Evolutionary conservation across 2,329 filamentous ascomycete species (phyloP), one percentile per base, ranked within the genome.

Genomic region (Phaeosphaeria sp.): DNA sequence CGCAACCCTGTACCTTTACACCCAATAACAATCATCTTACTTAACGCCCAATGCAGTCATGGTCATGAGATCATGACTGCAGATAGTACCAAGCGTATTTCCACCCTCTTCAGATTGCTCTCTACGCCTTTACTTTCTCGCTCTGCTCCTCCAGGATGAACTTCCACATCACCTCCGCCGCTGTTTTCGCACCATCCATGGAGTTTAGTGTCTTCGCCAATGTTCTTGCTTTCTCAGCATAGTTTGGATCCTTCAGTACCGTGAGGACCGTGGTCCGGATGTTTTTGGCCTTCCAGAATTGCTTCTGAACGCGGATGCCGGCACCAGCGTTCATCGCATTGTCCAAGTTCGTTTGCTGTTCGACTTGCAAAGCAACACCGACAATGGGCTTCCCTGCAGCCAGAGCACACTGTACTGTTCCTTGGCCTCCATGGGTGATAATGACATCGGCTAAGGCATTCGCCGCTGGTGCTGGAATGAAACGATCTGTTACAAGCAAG

Each of bases 311-410:
- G 3, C 72, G 67, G 13, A 74, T 64, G 22, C 68, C 72, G 15
- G 71, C 72, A 17, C 69, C 71, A 15, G 64, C 65, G 54, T 74
- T 67, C 72, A 74, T 74, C 1, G 69, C 71, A 33, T 74, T 74
- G 52, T 74, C 72, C n/a, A 74, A 46, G 41, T 74, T 74, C 5
- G 72, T 74, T 47, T 74, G 72, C 50, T 74, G 72, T 53, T 74
- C 72, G 27, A 74, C 68, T 51, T 74, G 72, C 43, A 73, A 55
- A 22, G 71, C 72, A 27, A 74, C 72, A 3, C 72, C 72, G 9
- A 74, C 72, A 21, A 74, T 51, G 9, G 72, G 72, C 52, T 69
- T 74, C 20, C 72, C 72, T 5, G 69, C 69, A 2, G 71, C 71
- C 25, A 74, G 49, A 13, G 72, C 68, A 20, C 71, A 72, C 52